Percentiles rank a stretch among this genome's conserved stretches.
These are phyloP conservation scores for Chrysoporthe puriensis DNA, from an alignment of 2,329 filamentous ascomycete genomes.

Conservation along the genomic window DNA sequence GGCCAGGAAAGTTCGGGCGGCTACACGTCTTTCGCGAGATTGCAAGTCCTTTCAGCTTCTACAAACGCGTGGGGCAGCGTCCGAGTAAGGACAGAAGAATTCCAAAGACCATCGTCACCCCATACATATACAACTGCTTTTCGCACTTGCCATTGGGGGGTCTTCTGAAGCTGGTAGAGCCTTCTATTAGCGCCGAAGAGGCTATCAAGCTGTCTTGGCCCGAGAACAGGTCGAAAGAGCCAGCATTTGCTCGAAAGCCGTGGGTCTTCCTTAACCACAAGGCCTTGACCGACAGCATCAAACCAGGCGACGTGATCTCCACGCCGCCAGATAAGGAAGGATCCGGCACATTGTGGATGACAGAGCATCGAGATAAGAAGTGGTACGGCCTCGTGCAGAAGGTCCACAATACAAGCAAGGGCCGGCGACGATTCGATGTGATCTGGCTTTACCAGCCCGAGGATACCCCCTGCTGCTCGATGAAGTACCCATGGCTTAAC, in stretches of 20 bases:
- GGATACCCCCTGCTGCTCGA: conserved; percentile 71
- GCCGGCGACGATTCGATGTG: conserved; percentile 58
- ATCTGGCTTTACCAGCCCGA: conserved; percentile 74
- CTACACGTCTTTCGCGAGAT: conserved; percentile 61
- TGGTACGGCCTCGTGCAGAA: conserved; percentile 75
- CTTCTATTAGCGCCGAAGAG: conserved; percentile 33
- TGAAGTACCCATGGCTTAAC: conserved; percentile 70
- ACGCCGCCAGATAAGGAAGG: conserved; percentile 50
- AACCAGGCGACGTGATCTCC: conserved; percentile 53
- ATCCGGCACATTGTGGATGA: conserved; percentile 59
- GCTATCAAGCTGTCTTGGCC: conserved; percentile 30
- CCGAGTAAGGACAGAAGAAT: conserved; percentile 14
- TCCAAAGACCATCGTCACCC: conserved; percentile 67
- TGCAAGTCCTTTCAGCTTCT: conserved; percentile 18
- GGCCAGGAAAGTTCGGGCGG: conserved; percentile 28
- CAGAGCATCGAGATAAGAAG: conserved; percentile 49
- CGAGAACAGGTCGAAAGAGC: background rate
- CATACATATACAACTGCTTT: conserved; percentile 69
- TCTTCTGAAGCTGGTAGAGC: conserved; percentile 47
- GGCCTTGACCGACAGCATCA: conserved; percentile 40
- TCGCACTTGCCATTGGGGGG: conserved; percentile 62
- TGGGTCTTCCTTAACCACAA: conserved; percentile 21
- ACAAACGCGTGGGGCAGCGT: background rate
- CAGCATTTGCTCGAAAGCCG: background rate
- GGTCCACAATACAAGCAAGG: conserved; percentile 44